These are phyloP conservation scores for Mycena metata DNA, from an alignment of 768 basidiomycete species.

Conservation along the genomic window DNA sequence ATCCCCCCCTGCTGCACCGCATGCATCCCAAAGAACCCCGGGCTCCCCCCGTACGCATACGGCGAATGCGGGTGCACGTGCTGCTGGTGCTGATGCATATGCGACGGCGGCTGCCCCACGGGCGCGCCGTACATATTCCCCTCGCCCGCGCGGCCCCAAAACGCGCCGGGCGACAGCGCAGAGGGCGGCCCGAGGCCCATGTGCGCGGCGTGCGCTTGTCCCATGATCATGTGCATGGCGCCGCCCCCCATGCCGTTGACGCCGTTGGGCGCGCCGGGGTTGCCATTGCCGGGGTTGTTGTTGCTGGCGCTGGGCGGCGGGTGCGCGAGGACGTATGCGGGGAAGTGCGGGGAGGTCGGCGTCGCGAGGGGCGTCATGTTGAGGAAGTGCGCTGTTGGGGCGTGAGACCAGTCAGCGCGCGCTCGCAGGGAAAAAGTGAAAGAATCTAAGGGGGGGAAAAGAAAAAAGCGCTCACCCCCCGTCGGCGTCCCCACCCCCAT, in stretches of 20 bases:
- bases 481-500: conserved; percentile 37
- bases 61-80: conserved; percentile 24
- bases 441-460: background rate
- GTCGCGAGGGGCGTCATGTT: conserved; percentile 40
- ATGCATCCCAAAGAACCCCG: conserved; percentile 39
- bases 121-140: conserved; percentile 63
- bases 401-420: background rate
- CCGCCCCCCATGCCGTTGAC: conserved; percentile 3
- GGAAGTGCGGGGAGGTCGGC: conserved; percentile 37
- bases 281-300: too few species aligned
- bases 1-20: background rate
- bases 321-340: conserved; percentile 27
- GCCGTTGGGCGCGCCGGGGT: too few species aligned
- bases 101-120: conserved; percentile 32
- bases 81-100: conserved; percentile 7
- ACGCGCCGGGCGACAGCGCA: conserved; percentile 80
- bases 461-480: conserved; percentile 20
- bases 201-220: background rate
- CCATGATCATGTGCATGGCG: background rate
- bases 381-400: conserved; percentile 31
- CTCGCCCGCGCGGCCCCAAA: conserved; percentile 73
- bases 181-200: conserved; percentile 28
- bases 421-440: background rate
- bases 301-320: background rate
- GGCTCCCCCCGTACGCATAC: conserved; percentile 35